phyloP scores from a whole-genome alignment of 768 basidiomycete genomes.

The Infundibulicybe gibba region DNA sequence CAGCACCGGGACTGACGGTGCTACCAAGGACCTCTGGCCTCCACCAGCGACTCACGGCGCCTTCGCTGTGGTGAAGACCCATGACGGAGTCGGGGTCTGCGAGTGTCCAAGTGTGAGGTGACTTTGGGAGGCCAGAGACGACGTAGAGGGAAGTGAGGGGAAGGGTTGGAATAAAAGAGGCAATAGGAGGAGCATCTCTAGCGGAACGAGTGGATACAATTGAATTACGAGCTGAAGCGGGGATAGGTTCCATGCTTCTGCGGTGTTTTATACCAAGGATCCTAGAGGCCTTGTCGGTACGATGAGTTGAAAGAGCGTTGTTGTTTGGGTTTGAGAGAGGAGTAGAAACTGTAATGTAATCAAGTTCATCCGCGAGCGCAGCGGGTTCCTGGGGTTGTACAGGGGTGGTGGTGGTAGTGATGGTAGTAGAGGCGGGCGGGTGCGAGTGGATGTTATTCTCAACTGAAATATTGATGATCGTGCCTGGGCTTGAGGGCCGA shows the following conservation, averaged over 20 bases:
- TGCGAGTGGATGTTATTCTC: slow-evolving; percentile 15
- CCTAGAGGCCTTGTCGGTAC: slow-evolving; percentile 73
- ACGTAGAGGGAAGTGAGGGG: slow-evolving; percentile 84
- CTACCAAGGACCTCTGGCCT: slow-evolving; percentile 88
- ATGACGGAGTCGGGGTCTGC: slow-evolving; percentile 81
- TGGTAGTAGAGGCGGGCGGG: slow-evolving; percentile 16
- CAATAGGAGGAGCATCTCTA: slow-evolving; percentile 49
- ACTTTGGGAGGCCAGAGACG: slow-evolving; percentile 86
- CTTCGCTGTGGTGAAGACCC: slow-evolving; percentile 78
- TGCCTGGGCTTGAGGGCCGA: slow-evolving; percentile 27
- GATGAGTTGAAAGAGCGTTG: slow-evolving; percentile 32
- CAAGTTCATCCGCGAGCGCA: slow-evolving; percentile 67
- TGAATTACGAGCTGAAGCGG: slow-evolving; percentile 71
- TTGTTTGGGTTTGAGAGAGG: slow-evolving; percentile 25
- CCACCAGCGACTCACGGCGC: slow-evolving; percentile 89
- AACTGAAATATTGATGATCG: slow-evolving; percentile 50
- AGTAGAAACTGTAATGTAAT: slow-evolving; percentile 57
- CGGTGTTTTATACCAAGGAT: slow-evolving; percentile 74
- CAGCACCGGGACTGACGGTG: slow-evolving; percentile 81
- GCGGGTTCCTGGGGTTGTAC: slow-evolving; percentile 29
- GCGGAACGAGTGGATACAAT: slow-evolving; percentile 74
- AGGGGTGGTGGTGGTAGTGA: slow-evolving; percentile 19
- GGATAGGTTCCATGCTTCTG: slow-evolving; percentile 82
- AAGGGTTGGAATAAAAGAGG: slow-evolving; percentile 65
- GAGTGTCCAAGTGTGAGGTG: slow-evolving; percentile 86